Evolutionary conservation across 257 asterid genomes (phyloP), one percentile per base, ranked within the genome.

Genomic region (Primulina eburnea): DNA sequence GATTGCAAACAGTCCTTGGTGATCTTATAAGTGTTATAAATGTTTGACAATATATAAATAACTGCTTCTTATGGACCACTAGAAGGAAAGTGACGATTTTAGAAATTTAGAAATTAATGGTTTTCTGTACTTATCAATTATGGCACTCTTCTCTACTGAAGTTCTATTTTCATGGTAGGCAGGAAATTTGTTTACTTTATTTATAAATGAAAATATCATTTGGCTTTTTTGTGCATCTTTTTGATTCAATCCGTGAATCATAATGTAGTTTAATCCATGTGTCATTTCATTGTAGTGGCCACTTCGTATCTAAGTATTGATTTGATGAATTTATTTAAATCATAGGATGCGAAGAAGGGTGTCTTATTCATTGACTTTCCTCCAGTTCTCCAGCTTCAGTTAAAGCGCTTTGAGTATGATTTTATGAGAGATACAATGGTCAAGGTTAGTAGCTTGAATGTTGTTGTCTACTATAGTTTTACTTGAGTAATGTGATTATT

Each of bases 361-460:
- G 99, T 90, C 69, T 84, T 93, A 75, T 93, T 93, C 84, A 84
- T 87, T 66, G 97, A 93, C 85, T 90, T 86, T 79, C 99, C 99
- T 77, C 99, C 99, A 57, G 96, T 93, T 72, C 95, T 93, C 66
- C 99, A 93, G 90, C 97, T 93, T 79, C 97, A 93, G 86, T 88
- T 93, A 72, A 93, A 93, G 85, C 92, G 97, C 50, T 93, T 93
- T 77, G 99, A 93, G 83, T 93, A 93, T 66, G 99, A 93, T 85
- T 93, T 87, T 72, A 83, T 89, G 96, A 84, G 96, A 71, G 97
- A 90, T 78, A 86, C 97, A 11, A 93, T 90, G 97, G 96, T 93
- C 68, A 93, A 93, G 99, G 99, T 93, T 67, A 79, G 97, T 75
- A 8, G 60, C 34, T 6, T 60, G 69, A 62, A 7, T 43, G 21